Evolutionary conservation across 2,329 filamentous ascomycete species (phyloP).

Genomic region (Microsporum audouinii): DNA sequence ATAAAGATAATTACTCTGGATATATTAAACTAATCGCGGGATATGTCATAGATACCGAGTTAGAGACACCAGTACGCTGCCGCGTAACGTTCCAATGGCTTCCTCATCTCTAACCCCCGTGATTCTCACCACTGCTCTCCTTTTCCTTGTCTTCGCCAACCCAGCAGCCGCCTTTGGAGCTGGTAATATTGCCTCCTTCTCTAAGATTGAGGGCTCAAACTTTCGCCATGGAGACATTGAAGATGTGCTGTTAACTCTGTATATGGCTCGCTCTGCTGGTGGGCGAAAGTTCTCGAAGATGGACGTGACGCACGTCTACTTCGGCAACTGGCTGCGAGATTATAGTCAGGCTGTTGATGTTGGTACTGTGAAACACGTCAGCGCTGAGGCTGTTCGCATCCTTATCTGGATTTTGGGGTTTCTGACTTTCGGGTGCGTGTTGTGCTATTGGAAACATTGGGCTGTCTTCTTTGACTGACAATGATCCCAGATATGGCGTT

Average conservation of each 20-base stretch:
- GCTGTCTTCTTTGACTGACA: neutral
- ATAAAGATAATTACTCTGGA: neutral
- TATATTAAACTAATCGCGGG: neutral
- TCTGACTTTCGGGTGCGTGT: slow-evolving; percentile 63
- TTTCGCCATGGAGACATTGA: slow-evolving; percentile 91
- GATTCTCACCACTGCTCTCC: slow-evolving; percentile 32
- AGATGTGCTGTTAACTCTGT: slow-evolving; percentile 68
- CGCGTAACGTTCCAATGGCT: neutral
- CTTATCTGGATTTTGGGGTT: slow-evolving; percentile 82
- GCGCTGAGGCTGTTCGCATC: slow-evolving; percentile 79
- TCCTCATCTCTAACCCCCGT: slow-evolving; percentile 20
- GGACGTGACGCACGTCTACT: slow-evolving; percentile 80
- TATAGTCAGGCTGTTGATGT: slow-evolving; percentile 93
- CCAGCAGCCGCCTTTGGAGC: slow-evolving; percentile 71
- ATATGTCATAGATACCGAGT: neutral
- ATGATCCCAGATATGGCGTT: slow-evolving; percentile 43
- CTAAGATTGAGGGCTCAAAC: slow-evolving; percentile 72
- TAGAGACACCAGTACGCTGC: neutral
- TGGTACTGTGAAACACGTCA: slow-evolving; percentile 81
- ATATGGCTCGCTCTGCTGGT: slow-evolving; percentile 51
- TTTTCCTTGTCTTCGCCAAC: slow-evolving; percentile 56
- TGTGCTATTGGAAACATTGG: neutral
- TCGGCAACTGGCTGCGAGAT: slow-evolving; percentile 89
- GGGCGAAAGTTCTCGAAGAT: slow-evolving; percentile 82
- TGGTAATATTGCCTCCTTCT: slow-evolving; percentile 73